Conservation (phyloP, 1,139 yeast species). For the Protomyces inouyei region DNA sequence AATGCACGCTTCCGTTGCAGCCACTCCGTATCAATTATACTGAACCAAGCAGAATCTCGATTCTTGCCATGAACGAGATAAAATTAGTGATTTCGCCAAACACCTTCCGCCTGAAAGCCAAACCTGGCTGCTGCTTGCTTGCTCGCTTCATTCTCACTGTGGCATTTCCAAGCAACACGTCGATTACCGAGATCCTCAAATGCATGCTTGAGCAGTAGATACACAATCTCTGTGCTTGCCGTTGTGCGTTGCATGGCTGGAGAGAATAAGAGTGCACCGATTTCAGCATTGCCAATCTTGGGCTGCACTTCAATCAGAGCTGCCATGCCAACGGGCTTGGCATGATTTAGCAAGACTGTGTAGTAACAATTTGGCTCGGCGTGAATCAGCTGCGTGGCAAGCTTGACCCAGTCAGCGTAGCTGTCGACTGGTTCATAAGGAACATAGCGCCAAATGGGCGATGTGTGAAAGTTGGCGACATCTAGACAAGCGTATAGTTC, state of each 20-base stretch:
- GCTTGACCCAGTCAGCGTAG: slow-evolving; percentile 25
- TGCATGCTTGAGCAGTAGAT: slow-evolving; percentile 36
- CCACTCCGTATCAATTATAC: slow-evolving; percentile 40
- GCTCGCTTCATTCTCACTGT: slow-evolving; percentile 38
- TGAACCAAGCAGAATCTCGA: slow-evolving; percentile 40
- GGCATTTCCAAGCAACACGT: slow-evolving; percentile 41
- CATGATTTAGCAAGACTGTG: slow-evolving; percentile 33
- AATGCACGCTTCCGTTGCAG: slow-evolving; percentile 34
- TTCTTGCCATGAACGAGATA: slow-evolving; percentile 37
- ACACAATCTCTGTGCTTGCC: slow-evolving; percentile 39
- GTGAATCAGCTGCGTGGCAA: background rate
- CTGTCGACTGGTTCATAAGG: slow-evolving; percentile 31
- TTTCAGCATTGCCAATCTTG: slow-evolving; percentile 36
- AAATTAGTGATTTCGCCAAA: slow-evolving; percentile 38
- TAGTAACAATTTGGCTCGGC: slow-evolving; percentile 34
- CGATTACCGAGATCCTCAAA: slow-evolving; percentile 38
- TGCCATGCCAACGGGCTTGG: slow-evolving; percentile 37
- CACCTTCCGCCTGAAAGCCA: slow-evolving; percentile 39
- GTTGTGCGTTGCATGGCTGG: slow-evolving; percentile 36
- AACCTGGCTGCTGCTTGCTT: slow-evolving; percentile 38
- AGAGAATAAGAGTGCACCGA: slow-evolving; percentile 38
- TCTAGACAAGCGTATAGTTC: background rate
- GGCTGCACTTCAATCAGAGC: slow-evolving; percentile 36
- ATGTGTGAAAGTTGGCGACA: slow-evolving; percentile 5
- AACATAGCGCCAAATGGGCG: slow-evolving; percentile 34